Conservation (phyloP, 257 asterid genomes). For the Avicennia marina region DNA sequence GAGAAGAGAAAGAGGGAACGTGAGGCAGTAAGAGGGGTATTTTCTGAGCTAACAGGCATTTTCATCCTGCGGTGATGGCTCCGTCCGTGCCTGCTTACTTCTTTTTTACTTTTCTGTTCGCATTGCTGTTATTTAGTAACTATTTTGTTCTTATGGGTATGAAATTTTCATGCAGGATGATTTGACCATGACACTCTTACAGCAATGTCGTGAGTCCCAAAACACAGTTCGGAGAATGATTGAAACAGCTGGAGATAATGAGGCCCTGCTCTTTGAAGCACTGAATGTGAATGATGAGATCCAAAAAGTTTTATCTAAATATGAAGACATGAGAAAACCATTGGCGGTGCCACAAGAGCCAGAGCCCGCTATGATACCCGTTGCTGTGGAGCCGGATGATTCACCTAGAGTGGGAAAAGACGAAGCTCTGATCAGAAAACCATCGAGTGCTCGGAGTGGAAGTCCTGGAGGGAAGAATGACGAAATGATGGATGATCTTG, state of each 20-base stretch:
- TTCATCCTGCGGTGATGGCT: too few species aligned
- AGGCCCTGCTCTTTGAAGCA: conserved; percentile 94
- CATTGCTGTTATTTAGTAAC: not conserved
- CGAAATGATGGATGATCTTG: conserved; percentile 93
- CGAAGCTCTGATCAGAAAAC: conserved; percentile 58
- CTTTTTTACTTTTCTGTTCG: too few species aligned
- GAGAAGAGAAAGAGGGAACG: too few species aligned
- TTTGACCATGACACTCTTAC: conserved; percentile 67
- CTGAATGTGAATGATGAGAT: conserved; percentile 88
- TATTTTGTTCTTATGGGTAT: too few species aligned
- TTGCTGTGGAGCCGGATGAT: conserved; percentile 82
- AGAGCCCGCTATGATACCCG: conserved; percentile 94
- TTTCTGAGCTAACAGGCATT: too few species aligned
- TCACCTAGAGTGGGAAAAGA: conserved; percentile 62
- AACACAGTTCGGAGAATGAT: conserved; percentile 77
- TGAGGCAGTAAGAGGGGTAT: too few species aligned
- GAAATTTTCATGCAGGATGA: conserved; percentile 62
- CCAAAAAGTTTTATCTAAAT: conserved; percentile 76
- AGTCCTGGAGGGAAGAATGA: conserved; percentile 57
- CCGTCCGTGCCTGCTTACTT: too few species aligned
- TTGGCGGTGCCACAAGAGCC: conserved; percentile 49
- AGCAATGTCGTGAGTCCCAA: conserved; percentile 79
- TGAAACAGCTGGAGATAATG: conserved; percentile 81
- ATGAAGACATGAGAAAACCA: conserved; percentile 71
- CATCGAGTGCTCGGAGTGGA: conserved; percentile 38